These are phyloP conservation scores for Cicer arietinum DNA, from an alignment of 306 rosid genomes.

Conservation along the genomic window DNA sequence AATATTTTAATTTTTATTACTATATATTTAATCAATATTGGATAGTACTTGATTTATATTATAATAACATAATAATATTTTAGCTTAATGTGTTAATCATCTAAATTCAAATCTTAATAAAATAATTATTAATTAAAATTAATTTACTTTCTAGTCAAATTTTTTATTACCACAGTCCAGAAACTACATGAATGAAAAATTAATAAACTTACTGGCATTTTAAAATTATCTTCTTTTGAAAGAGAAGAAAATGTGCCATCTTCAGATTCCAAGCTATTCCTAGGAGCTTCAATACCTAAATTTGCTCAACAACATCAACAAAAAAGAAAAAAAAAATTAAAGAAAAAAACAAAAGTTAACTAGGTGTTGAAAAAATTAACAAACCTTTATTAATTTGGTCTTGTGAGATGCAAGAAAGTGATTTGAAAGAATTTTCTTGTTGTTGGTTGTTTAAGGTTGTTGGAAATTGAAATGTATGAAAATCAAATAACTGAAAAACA, in stretches of 20 bases:
- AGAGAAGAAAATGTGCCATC: slow-evolving; percentile 50
- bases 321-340: background rate
- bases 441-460: slow-evolving; percentile 47
- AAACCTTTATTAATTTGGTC: slow-evolving; percentile 56
- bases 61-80: too few relatives aligned
- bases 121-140: too few relatives aligned
- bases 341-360: background rate
- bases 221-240: slow-evolving; percentile 59
- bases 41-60: too few relatives aligned
- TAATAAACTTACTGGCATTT: slow-evolving; percentile 66
- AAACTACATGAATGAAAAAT: background rate
- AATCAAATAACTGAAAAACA: slow-evolving; percentile 83
- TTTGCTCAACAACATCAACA: slow-evolving; percentile 35
- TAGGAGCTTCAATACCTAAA: slow-evolving; percentile 83
- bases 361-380: background rate
- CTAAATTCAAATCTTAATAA: too few relatives aligned
- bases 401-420: slow-evolving; percentile 40
- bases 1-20: background rate
- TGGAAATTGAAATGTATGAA: slow-evolving; percentile 64
- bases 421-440: slow-evolving; percentile 46
- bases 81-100: too few relatives aligned
- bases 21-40: too few relatives aligned
- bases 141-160: too few relatives aligned
- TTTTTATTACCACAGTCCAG: background rate
- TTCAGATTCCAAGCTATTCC: slow-evolving; percentile 81